These are phyloP conservation scores for Mortierella sp. DNA, from an alignment of 371 early-diverging fungal genomes.

Conservation along the genomic window DNA sequence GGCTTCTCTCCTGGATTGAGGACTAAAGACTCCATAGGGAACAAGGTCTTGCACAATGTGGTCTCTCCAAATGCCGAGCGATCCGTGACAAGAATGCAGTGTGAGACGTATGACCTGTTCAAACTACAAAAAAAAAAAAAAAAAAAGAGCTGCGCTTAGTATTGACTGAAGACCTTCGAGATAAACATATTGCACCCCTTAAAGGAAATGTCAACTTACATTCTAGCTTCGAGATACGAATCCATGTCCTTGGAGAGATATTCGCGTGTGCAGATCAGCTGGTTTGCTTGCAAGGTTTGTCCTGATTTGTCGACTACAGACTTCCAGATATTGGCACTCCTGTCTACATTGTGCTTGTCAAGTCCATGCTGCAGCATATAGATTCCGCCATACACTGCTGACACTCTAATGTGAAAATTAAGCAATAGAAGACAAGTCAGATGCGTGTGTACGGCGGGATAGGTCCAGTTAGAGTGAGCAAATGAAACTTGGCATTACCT, in stretches of 20 bases:
- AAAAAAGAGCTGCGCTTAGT: not conserved
- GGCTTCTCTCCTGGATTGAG: conserved; percentile 59
- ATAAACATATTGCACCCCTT: not conserved
- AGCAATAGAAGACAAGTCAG: not conserved
- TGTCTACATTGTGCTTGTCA: conserved; percentile 57
- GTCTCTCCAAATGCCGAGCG: conserved; percentile 59
- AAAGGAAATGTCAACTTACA: conserved; percentile 24
- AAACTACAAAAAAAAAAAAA: conserved; percentile 14
- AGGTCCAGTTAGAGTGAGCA: not conserved
- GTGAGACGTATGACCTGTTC: conserved; percentile 63
- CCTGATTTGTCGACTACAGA: conserved; percentile 64
- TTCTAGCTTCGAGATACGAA: conserved; percentile 42
- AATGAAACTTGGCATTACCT: conserved; percentile 60
- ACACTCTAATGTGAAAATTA: conserved; percentile 62
- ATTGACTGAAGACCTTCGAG: not conserved
- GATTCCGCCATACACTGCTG: conserved; percentile 92
- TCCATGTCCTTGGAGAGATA: conserved; percentile 64
- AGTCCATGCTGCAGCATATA: conserved; percentile 80
- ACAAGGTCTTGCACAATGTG: conserved; percentile 66
- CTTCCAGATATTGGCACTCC: conserved; percentile 56
- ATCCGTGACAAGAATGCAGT: conserved; percentile 65
- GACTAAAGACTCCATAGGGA: conserved; percentile 61
- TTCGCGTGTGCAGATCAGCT: conserved; percentile 66
- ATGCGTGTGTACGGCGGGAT: not conserved
- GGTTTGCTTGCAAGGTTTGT: conserved; percentile 59